Conservation (phyloP, 306 rosid species). For the Acmispon strigosus region DNA sequence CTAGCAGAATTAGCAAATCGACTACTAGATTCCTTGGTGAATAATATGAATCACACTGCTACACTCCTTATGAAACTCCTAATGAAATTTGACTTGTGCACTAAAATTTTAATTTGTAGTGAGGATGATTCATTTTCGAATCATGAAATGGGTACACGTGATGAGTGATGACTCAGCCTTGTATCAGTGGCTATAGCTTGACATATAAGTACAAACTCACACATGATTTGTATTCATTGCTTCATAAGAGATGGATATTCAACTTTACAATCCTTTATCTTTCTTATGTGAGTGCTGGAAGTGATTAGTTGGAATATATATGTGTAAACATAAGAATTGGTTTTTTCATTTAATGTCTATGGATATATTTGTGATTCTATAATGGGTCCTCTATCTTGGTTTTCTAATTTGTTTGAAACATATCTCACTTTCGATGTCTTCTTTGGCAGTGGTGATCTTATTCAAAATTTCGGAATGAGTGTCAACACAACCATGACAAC, state of each 20-base stretch:
- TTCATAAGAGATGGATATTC: background rate
- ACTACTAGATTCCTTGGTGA: background rate
- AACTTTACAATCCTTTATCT: background rate
- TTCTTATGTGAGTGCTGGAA: background rate
- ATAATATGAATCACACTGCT: background rate
- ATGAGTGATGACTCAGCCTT: background rate
- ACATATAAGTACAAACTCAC: background rate
- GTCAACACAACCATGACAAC: constrained; percentile 49
- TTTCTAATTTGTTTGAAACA: background rate
- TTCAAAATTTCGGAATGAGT: constrained; percentile 53
- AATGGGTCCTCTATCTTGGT: background rate
- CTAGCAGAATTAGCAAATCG: background rate
- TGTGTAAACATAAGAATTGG: background rate
- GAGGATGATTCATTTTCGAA: background rate
- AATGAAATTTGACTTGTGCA: background rate
- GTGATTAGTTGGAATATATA: background rate
- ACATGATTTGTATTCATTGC: background rate
- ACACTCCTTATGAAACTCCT: background rate
- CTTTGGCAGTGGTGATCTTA: constrained; percentile 46
- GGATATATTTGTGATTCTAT: background rate
- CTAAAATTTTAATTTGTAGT: background rate
- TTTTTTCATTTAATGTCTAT: constrained; percentile 1
- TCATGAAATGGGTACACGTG: constrained; percentile 4
- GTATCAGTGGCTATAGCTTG: constrained; percentile 6
- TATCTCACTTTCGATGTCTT: background rate